A percentile compares a stretch with the other conserved stretches of the same genome.
These are phyloP conservation scores for Mycena belliarum DNA, from an alignment of 768 basidiomycete genomes.

Conservation along the genomic window DNA sequence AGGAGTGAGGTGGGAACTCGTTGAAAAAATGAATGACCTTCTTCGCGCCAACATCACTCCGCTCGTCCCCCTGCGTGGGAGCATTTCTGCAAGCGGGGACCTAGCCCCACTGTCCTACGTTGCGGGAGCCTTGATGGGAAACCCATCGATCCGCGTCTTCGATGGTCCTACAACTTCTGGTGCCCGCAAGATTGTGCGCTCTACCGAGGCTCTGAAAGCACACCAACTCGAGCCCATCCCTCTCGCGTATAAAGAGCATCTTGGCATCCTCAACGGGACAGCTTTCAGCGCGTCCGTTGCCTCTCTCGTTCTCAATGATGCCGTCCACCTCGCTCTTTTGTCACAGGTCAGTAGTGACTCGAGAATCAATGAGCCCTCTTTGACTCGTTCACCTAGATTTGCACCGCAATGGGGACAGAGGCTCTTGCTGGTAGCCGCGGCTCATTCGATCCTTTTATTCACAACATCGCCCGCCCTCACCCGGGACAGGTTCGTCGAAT, in stretches of 20 bases:
- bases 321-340: slow-evolving; percentile 64
- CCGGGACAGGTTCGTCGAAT: slow-evolving; percentile 64
- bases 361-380: too few species aligned
- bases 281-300: slow-evolving; percentile 84
- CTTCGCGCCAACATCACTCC: slow-evolving; percentile 74
- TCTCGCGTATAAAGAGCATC: slow-evolving; percentile 74
- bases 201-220: slow-evolving; percentile 55
- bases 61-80: slow-evolving; percentile 80
- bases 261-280: slow-evolving; percentile 83
- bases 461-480: slow-evolving; percentile 74
- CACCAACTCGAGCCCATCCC: slow-evolving; percentile 66
- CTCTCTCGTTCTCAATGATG: slow-evolving; percentile 70
- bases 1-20: slow-evolving; percentile 78
- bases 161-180: slow-evolving; percentile 51
- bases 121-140: slow-evolving; percentile 78
- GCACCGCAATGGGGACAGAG: slow-evolving; percentile 84
- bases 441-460: slow-evolving; percentile 80
- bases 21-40: slow-evolving; percentile 75
- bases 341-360: slow-evolving; percentile 57
- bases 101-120: slow-evolving; percentile 82
- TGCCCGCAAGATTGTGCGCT: slow-evolving; percentile 53
- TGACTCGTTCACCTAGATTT: slow-evolving; percentile 41
- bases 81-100: slow-evolving; percentile 83
- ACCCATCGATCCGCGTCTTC: slow-evolving; percentile 76
- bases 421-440: slow-evolving; percentile 73